Conservation (phyloP, 2,329 filamentous ascomycete genomes). For the Meredithiella fracta region DNA sequence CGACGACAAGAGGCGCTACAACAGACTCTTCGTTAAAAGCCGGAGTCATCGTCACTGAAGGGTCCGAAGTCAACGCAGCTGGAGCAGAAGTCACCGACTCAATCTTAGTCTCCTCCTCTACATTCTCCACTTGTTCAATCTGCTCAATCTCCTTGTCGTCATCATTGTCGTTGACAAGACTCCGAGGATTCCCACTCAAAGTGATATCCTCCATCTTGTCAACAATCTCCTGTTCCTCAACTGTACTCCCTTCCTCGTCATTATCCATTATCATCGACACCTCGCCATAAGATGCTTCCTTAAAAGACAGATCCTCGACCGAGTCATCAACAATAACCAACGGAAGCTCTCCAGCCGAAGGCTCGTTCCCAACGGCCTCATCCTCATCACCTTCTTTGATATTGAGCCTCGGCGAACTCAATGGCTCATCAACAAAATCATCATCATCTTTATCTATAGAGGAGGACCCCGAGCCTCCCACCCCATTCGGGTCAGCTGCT, state of each 20-base stretch:
- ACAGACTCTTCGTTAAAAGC: not conserved
- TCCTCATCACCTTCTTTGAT: conserved; percentile 31
- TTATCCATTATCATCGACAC: conserved; percentile 6
- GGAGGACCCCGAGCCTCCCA: conserved; percentile 25
- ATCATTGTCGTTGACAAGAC: not conserved
- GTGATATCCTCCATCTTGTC: conserved; percentile 8
- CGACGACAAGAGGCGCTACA: not conserved
- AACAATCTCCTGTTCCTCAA: conserved; percentile 9
- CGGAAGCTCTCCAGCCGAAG: conserved; percentile 16
- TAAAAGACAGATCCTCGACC: conserved; percentile 7
- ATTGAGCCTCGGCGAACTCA: conserved; percentile 50
- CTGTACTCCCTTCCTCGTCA: not conserved
- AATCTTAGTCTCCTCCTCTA: not conserved
- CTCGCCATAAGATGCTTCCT: conserved; percentile 5
- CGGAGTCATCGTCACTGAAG: not conserved
- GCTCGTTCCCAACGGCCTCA: conserved; percentile 30
- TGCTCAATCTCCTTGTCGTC: not conserved
- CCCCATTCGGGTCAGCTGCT: conserved; percentile 28
- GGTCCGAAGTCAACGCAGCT: not conserved
- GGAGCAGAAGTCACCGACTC: not conserved
- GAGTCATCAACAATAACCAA: not conserved
- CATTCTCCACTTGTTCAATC: conserved; percentile 1
- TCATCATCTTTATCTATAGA: conserved; percentile 50
- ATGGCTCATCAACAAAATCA: conserved; percentile 63
- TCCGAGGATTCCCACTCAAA: not conserved